Percentiles rank a stretch among this genome's conserved stretches.
phyloP scores from a whole-genome alignment of 345 rosid species.

The Chamaenerion angustifolium region DNA sequence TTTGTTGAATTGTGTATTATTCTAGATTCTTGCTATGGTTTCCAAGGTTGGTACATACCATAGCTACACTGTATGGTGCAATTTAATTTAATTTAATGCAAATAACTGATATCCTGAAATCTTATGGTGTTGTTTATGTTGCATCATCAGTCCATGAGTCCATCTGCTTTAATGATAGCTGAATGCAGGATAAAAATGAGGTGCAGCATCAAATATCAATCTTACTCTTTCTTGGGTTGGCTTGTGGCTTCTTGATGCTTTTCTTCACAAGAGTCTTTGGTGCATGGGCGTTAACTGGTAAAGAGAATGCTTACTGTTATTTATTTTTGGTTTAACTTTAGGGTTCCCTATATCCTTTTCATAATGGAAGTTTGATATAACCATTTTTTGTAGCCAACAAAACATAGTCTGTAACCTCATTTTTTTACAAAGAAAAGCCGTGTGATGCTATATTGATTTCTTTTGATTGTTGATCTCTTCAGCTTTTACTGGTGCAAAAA shows the following conservation, averaged over 20 bases:
- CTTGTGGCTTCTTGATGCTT: constrained; percentile 63
- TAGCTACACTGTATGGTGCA: too few species aligned
- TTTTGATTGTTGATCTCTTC: constrained; percentile 14
- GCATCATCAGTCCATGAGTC: not conserved
- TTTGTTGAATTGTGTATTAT: too few species aligned
- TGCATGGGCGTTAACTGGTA: constrained; percentile 70
- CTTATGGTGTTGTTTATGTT: not conserved
- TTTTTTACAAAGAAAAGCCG: not conserved
- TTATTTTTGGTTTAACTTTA: not conserved
- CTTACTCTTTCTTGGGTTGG: constrained; percentile 60
- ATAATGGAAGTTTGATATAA: too few species aligned
- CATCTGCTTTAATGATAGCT: not conserved
- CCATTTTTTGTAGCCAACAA: too few species aligned
- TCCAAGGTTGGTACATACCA: too few species aligned
- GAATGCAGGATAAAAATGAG: constrained; percentile 57
- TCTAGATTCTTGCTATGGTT: too few species aligned
- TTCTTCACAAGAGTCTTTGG: constrained; percentile 57
- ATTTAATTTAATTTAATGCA: too few species aligned
- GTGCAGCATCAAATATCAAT: constrained; percentile 89
- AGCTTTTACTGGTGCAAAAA: constrained; percentile 73
- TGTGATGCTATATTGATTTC: not conserved
- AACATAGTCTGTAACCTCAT: not conserved
- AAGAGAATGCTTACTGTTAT: constrained; percentile 4
- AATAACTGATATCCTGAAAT: too few species aligned
- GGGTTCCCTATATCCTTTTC: too few species aligned